Conservation (phyloP, 768 basidiomycete species). For the Mycena amicta region DNA sequence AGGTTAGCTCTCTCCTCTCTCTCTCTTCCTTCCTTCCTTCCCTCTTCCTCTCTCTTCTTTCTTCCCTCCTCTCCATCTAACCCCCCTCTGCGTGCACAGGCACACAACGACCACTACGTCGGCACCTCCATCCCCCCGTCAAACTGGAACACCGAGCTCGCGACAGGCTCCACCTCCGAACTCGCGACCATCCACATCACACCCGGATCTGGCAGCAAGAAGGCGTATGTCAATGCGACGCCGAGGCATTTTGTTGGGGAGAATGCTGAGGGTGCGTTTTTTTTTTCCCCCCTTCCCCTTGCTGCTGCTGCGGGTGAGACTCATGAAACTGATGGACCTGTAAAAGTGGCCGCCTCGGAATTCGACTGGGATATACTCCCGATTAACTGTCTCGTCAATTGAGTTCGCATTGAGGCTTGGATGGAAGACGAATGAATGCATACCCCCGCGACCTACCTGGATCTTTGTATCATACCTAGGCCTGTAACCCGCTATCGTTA, state of each 20-base stretch:
- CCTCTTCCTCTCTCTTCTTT: too few relatives aligned
- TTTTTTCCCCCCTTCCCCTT: not conserved
- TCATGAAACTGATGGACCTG: too few relatives aligned
- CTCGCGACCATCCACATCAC: slow-evolving; percentile 19
- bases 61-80: too few relatives aligned
- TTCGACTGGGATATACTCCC: slow-evolving; percentile 22
- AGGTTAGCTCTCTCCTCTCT: too few relatives aligned
- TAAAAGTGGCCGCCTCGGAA: slow-evolving; percentile 6
- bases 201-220: not conserved
- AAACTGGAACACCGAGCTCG: slow-evolving; percentile 16
- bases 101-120: slow-evolving; percentile 23
- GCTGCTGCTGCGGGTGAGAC: not conserved
- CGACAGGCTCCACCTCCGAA: slow-evolving; percentile 7
- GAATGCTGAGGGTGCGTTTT: slow-evolving; percentile 12
- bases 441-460: too few relatives aligned
- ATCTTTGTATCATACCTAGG: too few relatives aligned
- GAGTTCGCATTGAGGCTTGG: too few relatives aligned
- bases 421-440: too few relatives aligned
- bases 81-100: too few relatives aligned
- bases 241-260: slow-evolving; percentile 11
- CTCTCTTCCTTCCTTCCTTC: too few relatives aligned
- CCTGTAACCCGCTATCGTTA: too few relatives aligned
- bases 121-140: slow-evolving; percentile 15
- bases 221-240: slow-evolving; percentile 14
- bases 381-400: slow-evolving; percentile 16